phyloP scores from a whole-genome alignment of 1,284 basidiomycete species.

The Tausonia pullulans region DNA sequence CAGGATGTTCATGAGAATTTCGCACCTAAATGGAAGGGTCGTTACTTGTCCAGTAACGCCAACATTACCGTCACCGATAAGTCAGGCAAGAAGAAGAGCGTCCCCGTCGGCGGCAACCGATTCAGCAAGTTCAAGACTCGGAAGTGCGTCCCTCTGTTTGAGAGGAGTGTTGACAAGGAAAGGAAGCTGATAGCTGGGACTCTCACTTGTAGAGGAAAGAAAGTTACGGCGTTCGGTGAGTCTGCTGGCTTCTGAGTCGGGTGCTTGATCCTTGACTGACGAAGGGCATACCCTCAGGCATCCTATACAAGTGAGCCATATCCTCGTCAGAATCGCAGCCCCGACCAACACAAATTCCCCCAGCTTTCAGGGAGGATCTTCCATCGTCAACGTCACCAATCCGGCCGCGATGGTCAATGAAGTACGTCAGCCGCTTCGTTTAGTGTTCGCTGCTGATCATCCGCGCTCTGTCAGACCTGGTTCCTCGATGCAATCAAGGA shows the following conservation, averaged over 20 bases:
- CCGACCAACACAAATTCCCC: no score
- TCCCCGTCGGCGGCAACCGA: conserved; percentile 55
- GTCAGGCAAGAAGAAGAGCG: conserved; percentile 40
- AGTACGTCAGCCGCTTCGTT: no score
- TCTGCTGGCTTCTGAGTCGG: no score
- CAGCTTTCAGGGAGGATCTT: no score
- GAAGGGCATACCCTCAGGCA: no score
- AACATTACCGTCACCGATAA: conserved; percentile 54
- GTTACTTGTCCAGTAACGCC: conserved; percentile 71
- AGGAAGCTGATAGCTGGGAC: no score
- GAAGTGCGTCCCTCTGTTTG: conserved; percentile 33
- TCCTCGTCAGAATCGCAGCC: no score
- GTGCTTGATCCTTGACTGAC: no score
- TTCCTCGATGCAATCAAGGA: conserved; percentile 65
- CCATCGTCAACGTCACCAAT: conserved; percentile 51
- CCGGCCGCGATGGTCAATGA: conserved; percentile 66
- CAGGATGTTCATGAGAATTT: conserved; percentile 63
- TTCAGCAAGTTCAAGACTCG: conserved; percentile 63
- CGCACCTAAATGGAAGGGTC: conserved; percentile 55
- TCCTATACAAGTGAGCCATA: no score
- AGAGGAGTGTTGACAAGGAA: no score
- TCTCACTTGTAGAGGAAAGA: conserved; percentile 38
- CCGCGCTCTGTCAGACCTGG: conserved; percentile 22
- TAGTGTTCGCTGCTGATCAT: no score
- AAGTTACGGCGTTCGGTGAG: conserved; percentile 59